Evolutionary conservation across 495 filamentous ascomycete genomes (phyloP), one percentile per base, ranked within the genome.

Genomic region (Rostrohypoxylon terebratum): DNA sequence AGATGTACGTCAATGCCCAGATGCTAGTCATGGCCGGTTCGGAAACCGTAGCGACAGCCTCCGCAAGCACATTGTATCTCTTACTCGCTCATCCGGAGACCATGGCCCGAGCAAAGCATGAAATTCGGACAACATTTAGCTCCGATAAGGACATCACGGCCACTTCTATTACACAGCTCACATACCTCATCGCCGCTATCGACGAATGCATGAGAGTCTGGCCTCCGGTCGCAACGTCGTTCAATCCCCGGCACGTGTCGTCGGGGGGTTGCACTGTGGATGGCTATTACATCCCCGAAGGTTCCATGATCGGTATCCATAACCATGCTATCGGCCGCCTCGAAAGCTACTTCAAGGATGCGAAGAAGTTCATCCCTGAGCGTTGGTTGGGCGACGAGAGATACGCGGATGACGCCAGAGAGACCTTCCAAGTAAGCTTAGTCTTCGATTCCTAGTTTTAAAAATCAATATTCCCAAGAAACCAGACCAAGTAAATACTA

Each of bases 201-300:
- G 76, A 87, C 23, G 89, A 91, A 75, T 71, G 80, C 1, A 75
- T 91, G 79, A 83, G 89, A 1, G 75, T 88, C 54, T 87, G 86
- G 66, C 85, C 89, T 1, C 87, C 89, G 0, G 79, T 85, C 0
- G 71, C 71, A 21, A 79, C 86, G 9, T 77, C 71, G 44, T 80
- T 78, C 0, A 73, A 81, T 3, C 79, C 80, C 21, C 79, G 86
- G 0, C 54, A 77, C 0, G 77, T 77, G 11, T 77, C 83, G 3
- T 60, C 71, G 6, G 75, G 71, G 0, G 85, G 86, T 9, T 76
- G 68, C 23, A 75, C 65, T 1, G 80, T 88, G 10, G 61, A 77
- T 33, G 86, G 80, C 0, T 64, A 80, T 21, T 81, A 81, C 14
- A 78, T 75, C 25, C 73, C 73, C 53, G 76, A 72, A n/a, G 69